Base-by-base conservation (phyloP, 371 early-diverging fungal genomes). In the Mortierella sp. region DNA sequence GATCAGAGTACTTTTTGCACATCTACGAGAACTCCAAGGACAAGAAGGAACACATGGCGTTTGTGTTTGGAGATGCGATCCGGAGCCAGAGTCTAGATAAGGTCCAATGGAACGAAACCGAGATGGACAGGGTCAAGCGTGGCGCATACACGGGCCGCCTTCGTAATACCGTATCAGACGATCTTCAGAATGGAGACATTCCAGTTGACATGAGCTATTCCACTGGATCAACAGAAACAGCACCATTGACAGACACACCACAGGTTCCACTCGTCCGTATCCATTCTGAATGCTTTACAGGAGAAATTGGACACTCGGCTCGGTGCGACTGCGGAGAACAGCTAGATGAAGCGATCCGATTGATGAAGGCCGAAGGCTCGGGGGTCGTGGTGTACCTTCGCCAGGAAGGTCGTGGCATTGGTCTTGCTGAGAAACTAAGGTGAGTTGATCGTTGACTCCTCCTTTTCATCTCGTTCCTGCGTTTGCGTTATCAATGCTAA, bases 281-380 rank as follows among this genome's bases (percentile, higher is more conserved):
- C 44, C 98, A 98, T 64, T 96, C 97, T 1, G 96, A 95, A 66
- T 98, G 98, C 69, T 97, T 95, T 66, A 98, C 98, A 0, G 97
- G 98, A 39, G 98, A 98, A 79, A 96, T 95, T 0, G 90, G 97
- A 2, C 90, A 91, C 45, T 94, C 95, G 5, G 88, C 88, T 51
- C 88, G 98, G 16, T 98, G 98, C 80, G 98, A 98, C 81, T 98
- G 98, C 82, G 97, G 94, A 28, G 92, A 96, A 62, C 97, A 98
- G 73, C 82, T 98, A 54, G 91, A 95, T 52, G 92, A 92, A 67
- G 95, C 98, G 0, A 95, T 98, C 95, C 85, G 90, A 37, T 79
- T 89, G 67, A 96, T 98, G 85, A 87, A 89, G 54, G 74, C 79
- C 40, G 92, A 91, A 55, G 93, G 94, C 3, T 77, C 90, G 8